phyloP scores from a whole-genome alignment of 306 rosid genomes.

The Sicyos baderoa region DNA sequence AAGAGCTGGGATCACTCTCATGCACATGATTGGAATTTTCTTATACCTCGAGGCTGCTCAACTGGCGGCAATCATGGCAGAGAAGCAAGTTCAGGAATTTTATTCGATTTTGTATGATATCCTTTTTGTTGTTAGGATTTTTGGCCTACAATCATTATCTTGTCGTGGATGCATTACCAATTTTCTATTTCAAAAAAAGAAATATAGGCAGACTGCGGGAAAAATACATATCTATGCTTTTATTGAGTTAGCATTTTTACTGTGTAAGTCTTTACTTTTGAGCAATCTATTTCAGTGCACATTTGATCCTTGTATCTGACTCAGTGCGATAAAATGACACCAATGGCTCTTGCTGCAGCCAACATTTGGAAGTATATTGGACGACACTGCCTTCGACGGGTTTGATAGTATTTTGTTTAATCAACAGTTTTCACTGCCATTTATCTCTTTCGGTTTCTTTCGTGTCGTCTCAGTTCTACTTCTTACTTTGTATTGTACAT shows the following conservation, averaged over 20 bases:
- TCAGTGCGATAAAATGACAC: neutral
- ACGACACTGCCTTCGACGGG: neutral
- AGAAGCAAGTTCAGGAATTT: slow-evolving; percentile 49
- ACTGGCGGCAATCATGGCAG: slow-evolving; percentile 30
- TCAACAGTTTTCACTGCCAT: neutral
- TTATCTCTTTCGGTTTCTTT: neutral
- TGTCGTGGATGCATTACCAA: slow-evolving; percentile 33
- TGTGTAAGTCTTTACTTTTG: slow-evolving; percentile 5
- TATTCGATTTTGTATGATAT: slow-evolving; percentile 51
- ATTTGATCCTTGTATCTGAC: slow-evolving; percentile 9
- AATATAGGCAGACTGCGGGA: slow-evolving; percentile 29
- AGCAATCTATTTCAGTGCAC: slow-evolving; percentile 6
- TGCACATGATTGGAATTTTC: slow-evolving; percentile 27
- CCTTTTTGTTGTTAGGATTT: slow-evolving; percentile 23
- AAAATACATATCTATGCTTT: slow-evolving; percentile 20
- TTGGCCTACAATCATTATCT: slow-evolving; percentile 13
- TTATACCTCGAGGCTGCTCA: slow-evolving; percentile 41
- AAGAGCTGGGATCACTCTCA: slow-evolving; percentile 26
- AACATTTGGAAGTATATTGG: neutral
- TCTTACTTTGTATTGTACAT: slow-evolving; percentile 8
- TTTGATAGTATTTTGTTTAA: neutral
- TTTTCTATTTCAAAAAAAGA: slow-evolving; percentile 24
- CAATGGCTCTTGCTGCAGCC: neutral
- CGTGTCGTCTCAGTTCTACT: neutral
- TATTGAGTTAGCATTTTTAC: slow-evolving; percentile 14